These are phyloP conservation scores for Candida peoriensis DNA, from an alignment of 805 yeast species.

Conservation along the genomic window DNA sequence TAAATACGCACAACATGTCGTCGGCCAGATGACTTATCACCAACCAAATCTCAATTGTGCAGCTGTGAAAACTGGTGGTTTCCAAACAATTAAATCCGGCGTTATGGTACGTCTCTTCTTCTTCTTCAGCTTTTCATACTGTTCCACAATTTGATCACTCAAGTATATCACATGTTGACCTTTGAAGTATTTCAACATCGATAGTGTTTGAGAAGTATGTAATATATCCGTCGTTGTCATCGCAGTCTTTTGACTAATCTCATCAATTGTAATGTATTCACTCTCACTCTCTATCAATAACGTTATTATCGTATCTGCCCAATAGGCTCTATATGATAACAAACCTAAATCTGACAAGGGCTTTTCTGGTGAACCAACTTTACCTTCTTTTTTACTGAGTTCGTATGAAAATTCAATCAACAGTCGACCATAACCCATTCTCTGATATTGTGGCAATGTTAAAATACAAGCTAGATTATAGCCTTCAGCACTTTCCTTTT, in stretches of 20 bases:
- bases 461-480: constrained; percentile 97
- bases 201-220: constrained; percentile 88
- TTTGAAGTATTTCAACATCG: constrained; percentile 84
- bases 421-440: constrained; percentile 89
- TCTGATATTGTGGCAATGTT: constrained; percentile 93
- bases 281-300: constrained; percentile 57
- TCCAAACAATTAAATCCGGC: constrained; percentile 75
- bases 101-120: constrained; percentile 75
- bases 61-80: constrained; percentile 91
- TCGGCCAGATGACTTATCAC: constrained; percentile 34
- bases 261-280: constrained; percentile 72
- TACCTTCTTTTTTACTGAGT: constrained; percentile 80
- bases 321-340: constrained; percentile 87
- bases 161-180: constrained; percentile 90
- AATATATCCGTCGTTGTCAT: constrained; percentile 96
- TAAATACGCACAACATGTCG: constrained; percentile 1
- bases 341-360: constrained; percentile 94
- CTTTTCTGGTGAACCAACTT: constrained; percentile 95
- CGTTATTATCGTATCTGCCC: constrained; percentile 87
- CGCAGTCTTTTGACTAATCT: constrained; percentile 76
- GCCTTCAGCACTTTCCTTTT: constrained; percentile 91
- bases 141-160: constrained; percentile 74
- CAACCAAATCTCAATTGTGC: constrained; percentile 95
- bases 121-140: constrained; percentile 62
- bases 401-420: constrained; percentile 92